Base-by-base conservation (phyloP, 1,284 basidiomycete genomes). In the Ganoderma lucidum region DNA sequence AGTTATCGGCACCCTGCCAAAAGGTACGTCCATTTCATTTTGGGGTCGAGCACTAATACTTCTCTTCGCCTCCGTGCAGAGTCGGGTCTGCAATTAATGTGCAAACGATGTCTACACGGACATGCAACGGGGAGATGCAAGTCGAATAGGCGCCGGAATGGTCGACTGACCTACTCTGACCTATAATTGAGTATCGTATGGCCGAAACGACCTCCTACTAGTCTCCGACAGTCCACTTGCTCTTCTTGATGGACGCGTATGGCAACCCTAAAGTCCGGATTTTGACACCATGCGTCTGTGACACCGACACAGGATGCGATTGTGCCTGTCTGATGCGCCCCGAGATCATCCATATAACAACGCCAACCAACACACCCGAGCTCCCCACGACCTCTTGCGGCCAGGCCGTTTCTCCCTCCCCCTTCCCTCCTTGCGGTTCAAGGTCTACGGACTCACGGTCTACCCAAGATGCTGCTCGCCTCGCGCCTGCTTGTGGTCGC, bases 401-500 rank as follows among this genome's bases (percentile, higher is more conserved):
- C 41, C 59, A 61, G 59, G 41, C 39, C 59, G 23, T 61, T n/a
- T 59, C 56, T 39, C 56, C 56, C 39, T 41, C 41, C 37, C 59
- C 17, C 19, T 9, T 30, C 15, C 37, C 59, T 28, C 28, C 39
- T 39, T 12, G 14, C 39, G 59, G 39, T 28, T 15, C 39, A 61
- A 39, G 59, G 41, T 61, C 15, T 14, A 44, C 59, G 14, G 59
- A 28, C 39, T 41, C 28, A 4, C 59, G 59, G 59, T 61, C 39
- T 61, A 37, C 37, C 58, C 64, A 67, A 62, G 64, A 72, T 72
- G 71, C 44, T 70, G 66, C 64, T 72, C 71, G 44, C 60, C 17
- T 45, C 62, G 15, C 71, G 66, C 62, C 44, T 75, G 59, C 66
- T 72, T 62, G 69, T 72, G 45, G 64, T 66, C 45, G 41, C 70